Evolutionary conservation across 805 yeast species (phyloP), one percentile per base, ranked within the genome.

Genomic region (Ogataea corticis): DNA sequence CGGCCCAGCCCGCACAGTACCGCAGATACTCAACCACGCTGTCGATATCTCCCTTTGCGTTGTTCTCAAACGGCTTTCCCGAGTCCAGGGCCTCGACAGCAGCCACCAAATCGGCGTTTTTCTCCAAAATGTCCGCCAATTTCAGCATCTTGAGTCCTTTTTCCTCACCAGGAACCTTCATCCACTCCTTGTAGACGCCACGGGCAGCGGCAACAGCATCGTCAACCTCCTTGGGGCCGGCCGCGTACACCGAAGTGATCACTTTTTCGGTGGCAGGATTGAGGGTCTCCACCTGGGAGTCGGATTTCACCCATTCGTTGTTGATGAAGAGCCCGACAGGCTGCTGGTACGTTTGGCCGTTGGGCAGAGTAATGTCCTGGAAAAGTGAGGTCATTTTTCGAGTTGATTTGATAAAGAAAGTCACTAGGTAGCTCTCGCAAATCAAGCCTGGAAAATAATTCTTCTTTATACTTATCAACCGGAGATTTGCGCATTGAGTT

Each of bases 321-420:
- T 78, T 72, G 57, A 80, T 79, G 62, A 79, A 82, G 49, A 82
- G 67, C 6, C 87, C 88, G n/a, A 80, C 48, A 31, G 86, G 87
- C 55, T 79, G 85, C 19, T 63, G 54, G 61, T 68, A 76, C 39
- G 69, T 71, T 38, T 61, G 55, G 41, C 84, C 84, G 33, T 71
- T 73, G 16, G 85, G 83, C 23, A 65, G 44, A 2, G 48, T 48
- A 31, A 65, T 41, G 31, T 58, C 53, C 12, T 46, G 25, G 46
- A 38, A 55, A 18, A 56, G 33, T 16, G 40, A 37, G 11, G 31
- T 18, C 38, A 35, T 35, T 12, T 28, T 23, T n/a, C 7, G 25
- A 5, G 7, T 33, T 13, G 6, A 4, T 11, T 28, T 28, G 13
- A 6, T n/a, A 13, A n/a, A 28, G 31, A 11, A 28, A 28, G 13